Base-by-base conservation (phyloP, 192 early-diverging fungal species). In the Coemansia sp. region DNA sequence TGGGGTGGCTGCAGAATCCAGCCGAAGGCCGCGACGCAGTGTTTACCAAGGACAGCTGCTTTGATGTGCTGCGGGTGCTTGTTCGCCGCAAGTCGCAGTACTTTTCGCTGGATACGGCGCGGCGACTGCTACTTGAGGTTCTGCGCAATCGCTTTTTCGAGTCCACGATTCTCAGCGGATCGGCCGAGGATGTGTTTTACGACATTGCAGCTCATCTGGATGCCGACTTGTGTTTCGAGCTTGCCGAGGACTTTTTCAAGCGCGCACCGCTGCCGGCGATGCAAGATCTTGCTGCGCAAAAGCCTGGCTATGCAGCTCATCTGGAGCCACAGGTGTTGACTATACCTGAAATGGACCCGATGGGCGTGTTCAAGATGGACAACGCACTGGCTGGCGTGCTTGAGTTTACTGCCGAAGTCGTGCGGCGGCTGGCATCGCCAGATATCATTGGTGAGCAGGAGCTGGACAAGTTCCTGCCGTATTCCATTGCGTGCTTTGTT, bases 11-110 rank as follows among this genome's bases (percentile, higher is more conserved):
- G 22, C 79, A 73, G 29, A 76, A 60, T 47, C 79, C 79, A 1
- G 58, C 64, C 17, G 79, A 76, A 39, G 72, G 50, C 45, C 69
- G 79, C 24, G 74, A 81, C 55, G 75, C 70, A 1, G 79, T 81
- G 23, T 81, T 81, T 35, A 60, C 49, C 52, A 76, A 76, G 49
- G 79, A 81, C 65, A 81, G 74, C 64, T 81, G 79, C 65, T 70
- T 81, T 52, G 79, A 81, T 35, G 79, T 81, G 21, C 52, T 81
- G 65, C 79, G 79, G 10, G 74, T 81, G 15, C 67, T 81, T 27
- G 74, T 81, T 8, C 74, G 74, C 15, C 63, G 74, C 49, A 69
- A 76, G 58, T 81, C 70, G 35, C 79, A 76, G 53, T 55, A 73
- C 61, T 76, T 81, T 67, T 51, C 70, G 19, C 49, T 81, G 45